Evolutionary conservation across 1,139 yeast genomes (phyloP), one percentile per base, ranked within the genome.

Genomic region (Nematodospora anomalae): DNA sequence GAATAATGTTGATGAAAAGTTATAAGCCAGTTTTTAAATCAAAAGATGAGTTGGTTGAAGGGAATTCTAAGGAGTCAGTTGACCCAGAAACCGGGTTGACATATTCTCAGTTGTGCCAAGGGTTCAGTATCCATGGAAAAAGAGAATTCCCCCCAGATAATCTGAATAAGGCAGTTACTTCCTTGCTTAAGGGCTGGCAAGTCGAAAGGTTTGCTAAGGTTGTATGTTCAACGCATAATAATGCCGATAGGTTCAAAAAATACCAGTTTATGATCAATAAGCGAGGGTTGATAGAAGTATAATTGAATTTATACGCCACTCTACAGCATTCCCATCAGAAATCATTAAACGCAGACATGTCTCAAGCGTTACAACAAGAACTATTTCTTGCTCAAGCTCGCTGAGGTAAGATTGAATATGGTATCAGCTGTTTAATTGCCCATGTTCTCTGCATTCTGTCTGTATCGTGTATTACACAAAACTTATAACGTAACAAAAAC

Each of bases 1-100:
- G 69, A 35, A 54, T 70, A 4, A 45, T 67, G 40, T 43, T 70
- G 11, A 52, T 55, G 58, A 70, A 69, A 38, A 40, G 52, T 3
- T 70, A 69, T 41, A 51, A 50, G 28, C 72, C 72, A 3, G 18
- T 26, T 7, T 32, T 46, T 26, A 37, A 36, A 22, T 23, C 32
- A 16, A 33, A 38, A 10, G n/a, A 28, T 14, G 40, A 37, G 18
- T 6, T 41, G 13, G 21, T 16, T 16, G 16, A 24, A 14, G 39
- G 30, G 14, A 15, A 11, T 8, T 30, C 16, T 3, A 18, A 32
- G 10, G 16, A 28, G 9, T 16, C 28, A 14, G 28, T 32, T 4
- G 33, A 33, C 28, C 23, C 23, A 7, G 36, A 33, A 23, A 15
- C 36, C 10, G 36, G 32, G 6, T 14, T 33, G 8, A 20, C 36